Evolutionary conservation across 2,329 filamentous ascomycete species (phyloP).

Genomic region (Clonostachys solani): DNA sequence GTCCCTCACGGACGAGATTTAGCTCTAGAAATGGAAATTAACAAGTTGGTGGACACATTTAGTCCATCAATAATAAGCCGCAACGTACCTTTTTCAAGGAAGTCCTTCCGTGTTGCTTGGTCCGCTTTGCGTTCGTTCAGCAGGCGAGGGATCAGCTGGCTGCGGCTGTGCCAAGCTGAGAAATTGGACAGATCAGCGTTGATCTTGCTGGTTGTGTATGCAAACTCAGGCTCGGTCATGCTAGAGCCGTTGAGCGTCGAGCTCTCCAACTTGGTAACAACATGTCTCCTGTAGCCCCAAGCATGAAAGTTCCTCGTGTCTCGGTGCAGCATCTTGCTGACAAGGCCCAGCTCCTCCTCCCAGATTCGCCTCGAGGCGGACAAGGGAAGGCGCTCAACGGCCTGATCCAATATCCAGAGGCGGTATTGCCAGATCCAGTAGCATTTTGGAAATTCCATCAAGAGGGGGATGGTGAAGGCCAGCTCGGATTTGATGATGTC

Average conservation of each 20-base stretch:
- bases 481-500: conserved; percentile 70
- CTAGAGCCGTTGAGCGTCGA: conserved; percentile 44
- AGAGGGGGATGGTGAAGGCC: conserved; percentile 75
- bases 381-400: conserved; percentile 57
- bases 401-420: conserved; percentile 75
- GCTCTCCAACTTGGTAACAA: conserved; percentile 73
- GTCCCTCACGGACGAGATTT: conserved; percentile 66
- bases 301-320: conserved; percentile 95
- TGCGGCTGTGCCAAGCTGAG: conserved; percentile 92
- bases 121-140: conserved; percentile 67
- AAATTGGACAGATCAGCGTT: conserved; percentile 86
- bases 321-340: conserved; percentile 80
- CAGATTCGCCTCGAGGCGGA: conserved; percentile 62
- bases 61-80: neutral
- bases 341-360: conserved; percentile 78
- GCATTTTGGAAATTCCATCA: conserved; percentile 88
- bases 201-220: conserved; percentile 89
- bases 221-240: conserved; percentile 77
- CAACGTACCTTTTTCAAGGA: conserved; percentile 65
- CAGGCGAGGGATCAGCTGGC: conserved; percentile 74
- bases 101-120: conserved; percentile 55
- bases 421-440: conserved; percentile 99
- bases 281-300: conserved; percentile 83
- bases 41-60: neutral
- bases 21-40: conserved; percentile 52